Evolutionary conservation across 2,329 filamentous ascomycete species (phyloP), one percentile per base, ranked within the genome.

Genomic region (Phaeophleospora eucalypticola): DNA sequence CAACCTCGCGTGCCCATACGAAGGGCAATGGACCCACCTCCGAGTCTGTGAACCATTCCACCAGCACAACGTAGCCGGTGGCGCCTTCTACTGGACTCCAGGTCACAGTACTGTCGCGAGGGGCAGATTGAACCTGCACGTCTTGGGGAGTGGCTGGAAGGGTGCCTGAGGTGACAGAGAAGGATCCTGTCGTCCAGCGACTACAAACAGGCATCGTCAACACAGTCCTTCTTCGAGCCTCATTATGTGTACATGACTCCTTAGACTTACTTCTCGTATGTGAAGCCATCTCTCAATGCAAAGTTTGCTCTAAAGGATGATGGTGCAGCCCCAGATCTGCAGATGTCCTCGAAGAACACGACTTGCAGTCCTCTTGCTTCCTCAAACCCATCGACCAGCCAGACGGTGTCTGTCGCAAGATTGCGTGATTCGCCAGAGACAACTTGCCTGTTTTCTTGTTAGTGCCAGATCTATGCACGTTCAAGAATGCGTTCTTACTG

Each of bases 81-180:
- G 21, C 33, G 34, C 41, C 41, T 14, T 27, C 3, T n/a, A 45
- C 43, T 34, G 43, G 19, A 39, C 19, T 38, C 35, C 43, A 39
- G 15, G 35, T 39, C 4, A 45, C 35, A 9, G 43, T 45, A 20
- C 43, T 45, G 17, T 19, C 20, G 4, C 34, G 9, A 9, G 19
- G 6, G 6, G 24, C 9, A 33, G 43, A 20, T 18, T n/a, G 9
- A 15, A 45, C 8, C 3, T 9, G 19, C n/a, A 45, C 35, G 16
- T 39, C 19, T 2, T 12, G 12, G 14, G 24, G 20, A 20, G 7
- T 17, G 24, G 14, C 43, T 36, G 43, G 34, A 7, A 45, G 20
- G 20, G 19, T 18, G 43, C 43, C 43, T 10, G 8, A n/a, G 8
- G 34, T 24, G 10, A 39, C 29, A 1, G 19, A 4, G 35, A 45